These are phyloP conservation scores for Solanum gandarillasii DNA, from an alignment of 257 asterid species.

Conservation along the genomic window DNA sequence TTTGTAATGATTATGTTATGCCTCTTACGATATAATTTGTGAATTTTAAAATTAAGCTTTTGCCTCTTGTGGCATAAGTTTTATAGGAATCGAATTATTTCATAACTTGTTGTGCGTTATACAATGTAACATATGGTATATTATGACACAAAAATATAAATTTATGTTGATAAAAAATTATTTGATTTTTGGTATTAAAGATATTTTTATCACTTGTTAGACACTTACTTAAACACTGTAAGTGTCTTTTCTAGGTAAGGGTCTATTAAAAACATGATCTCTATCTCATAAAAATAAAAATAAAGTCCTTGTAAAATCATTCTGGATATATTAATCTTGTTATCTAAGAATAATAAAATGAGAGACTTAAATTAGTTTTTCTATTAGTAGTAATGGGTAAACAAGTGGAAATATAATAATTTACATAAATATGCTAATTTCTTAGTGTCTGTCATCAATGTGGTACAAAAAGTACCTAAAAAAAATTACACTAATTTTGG, in stretches of 20 bases:
- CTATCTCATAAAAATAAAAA: not conserved
- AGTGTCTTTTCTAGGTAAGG: too few species aligned
- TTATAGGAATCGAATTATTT: not conserved
- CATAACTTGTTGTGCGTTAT: not conserved
- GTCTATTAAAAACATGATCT: too few species aligned
- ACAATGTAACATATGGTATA: not conserved
- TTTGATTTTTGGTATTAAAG: not conserved
- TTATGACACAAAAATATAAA: not conserved
- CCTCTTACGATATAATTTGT: not conserved
- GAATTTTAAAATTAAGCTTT: not conserved
- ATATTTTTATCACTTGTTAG: not conserved
- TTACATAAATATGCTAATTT: too few species aligned
- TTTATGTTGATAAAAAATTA: not conserved
- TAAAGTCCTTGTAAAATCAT: too few species aligned
- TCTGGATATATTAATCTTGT: not conserved
- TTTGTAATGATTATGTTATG: not conserved
- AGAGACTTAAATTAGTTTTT: too few species aligned
- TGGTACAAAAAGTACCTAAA: not conserved
- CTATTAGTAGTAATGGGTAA: not conserved
- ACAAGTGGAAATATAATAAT: too few species aligned
- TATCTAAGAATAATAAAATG: too few species aligned
- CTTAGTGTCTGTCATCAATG: not conserved
- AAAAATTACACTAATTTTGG: not conserved
- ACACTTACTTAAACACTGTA: too few species aligned
- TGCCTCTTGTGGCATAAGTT: not conserved